Evolutionary conservation across 2,329 filamentous ascomycete species (phyloP), one percentile per base, ranked within the genome.

Genomic region (Claviceps spartinae): DNA sequence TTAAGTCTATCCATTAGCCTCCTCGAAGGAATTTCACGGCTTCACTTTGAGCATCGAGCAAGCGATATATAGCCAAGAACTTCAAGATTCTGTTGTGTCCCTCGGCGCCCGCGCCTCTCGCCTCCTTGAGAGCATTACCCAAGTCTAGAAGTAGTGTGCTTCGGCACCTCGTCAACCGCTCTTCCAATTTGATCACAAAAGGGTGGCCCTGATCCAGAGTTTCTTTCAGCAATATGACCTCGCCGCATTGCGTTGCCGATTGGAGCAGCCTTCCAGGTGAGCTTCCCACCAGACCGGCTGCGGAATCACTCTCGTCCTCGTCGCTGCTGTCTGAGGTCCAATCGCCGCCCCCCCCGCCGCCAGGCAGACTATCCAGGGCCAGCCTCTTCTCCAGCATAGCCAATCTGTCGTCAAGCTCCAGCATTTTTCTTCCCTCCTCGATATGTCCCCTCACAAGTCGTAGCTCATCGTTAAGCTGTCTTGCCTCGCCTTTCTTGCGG

Each of bases 331-430:
- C 66, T 43, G 59, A 62, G 8, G 62, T 66, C 52, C 54, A 51
- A 2, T 58, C 55, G 13, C 22, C 38, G 3, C 16, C 16, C 8
- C 54, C 54, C 3, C 57, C 52, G 22, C 54, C 52, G 22, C n/a
- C 22, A 13, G 63, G 63, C 37, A 63, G 24, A 50, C 67, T 69
- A 20, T 66, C 75, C 24, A 88, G 70, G 46, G 80, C 76, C 26
- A 90, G 66, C 37, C 73, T 71, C 42, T 75, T 76, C 63, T 90
- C 86, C 45, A 90, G 64, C 51, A 78, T 75, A 5, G 72, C 69
- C 40, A 88, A 61, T 51, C 82, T 65, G 55, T 81, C 79, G 51
- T 85, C 79, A 18, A 85, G 67, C 63, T 88, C 85, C 30, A 90
- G 63, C 70, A 90, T 73, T 58, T 73, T 73, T 55, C 80, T 67